Evolutionary conservation across 805 yeast genomes (phyloP), one percentile per base, ranked within the genome.

Genomic region (Yarrowia sp.): DNA sequence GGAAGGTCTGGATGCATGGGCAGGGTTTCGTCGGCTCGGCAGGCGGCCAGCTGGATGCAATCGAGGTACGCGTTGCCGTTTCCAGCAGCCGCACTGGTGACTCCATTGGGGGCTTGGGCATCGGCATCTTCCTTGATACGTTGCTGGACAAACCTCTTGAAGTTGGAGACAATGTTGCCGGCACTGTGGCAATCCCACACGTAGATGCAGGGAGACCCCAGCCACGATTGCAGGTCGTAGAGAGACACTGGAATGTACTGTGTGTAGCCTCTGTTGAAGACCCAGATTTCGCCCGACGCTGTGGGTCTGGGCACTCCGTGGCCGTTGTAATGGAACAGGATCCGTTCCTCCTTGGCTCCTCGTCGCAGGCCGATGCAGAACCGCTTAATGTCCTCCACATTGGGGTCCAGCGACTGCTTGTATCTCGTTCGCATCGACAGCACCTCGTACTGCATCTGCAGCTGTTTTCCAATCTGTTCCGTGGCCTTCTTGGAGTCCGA

Each of bases 291-390:
- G 30, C 99, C 99, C 55, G 93, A 86, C 42, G 92, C 87, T 0
- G 99, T 95, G 0, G 99, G 98, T 73, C 92, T 92, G 0, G 99
- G 99, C 1, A 95, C 99, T 30, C 99, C 99, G 75, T 95, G 99
- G 8, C 99, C 99, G 73, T 95, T 95, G 76, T 95, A 95, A 76
- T 95, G 98, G 76, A 95, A 94, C 66, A 95, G 77, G 10, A 94
- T 90, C 69, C 99, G 83, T 76, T 94, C 98, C 70, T 94, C 98
- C 74, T 93, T 91, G 2, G 98, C 96, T 68, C 90, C 89, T 68
- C 98, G 83, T 72, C 99, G 82, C 69, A 95, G 79, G 0, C 96
- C 90, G 72, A 91, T 89, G 76, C 98, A 93, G 72, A 93, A 90
- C 60, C 98, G 82, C 75, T 94, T 94, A 46, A 92, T 89, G 74